Base-by-base conservation (phyloP, 768 basidiomycete species). In the Brasilioporus rufonigricans region DNA sequence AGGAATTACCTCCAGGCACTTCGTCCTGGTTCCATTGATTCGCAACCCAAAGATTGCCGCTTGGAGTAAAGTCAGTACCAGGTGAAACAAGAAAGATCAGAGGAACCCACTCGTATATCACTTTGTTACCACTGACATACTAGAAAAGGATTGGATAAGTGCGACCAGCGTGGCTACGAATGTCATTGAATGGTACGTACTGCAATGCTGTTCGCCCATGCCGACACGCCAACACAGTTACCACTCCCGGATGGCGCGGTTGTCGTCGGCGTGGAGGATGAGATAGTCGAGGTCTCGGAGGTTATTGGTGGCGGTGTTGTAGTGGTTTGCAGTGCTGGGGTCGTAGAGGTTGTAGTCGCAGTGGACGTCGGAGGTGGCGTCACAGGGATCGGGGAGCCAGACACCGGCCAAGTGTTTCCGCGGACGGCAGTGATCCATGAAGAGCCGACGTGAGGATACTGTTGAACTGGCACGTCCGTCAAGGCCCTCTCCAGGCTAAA, bases 361-460 rank as follows among this genome's bases (percentile, higher is more conserved):
- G n/a, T n/a, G n/a, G n/a, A n/a, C n/a, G n/a, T n/a, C n/a, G n/a
- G n/a, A n/a, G n/a, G n/a, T n/a, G n/a, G n/a, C n/a, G n/a, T n/a
- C n/a, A n/a, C n/a, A 40, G 21, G 39, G 10, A 6, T 2, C 16
- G 11, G 1, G 19, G 19, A 11, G n/a, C 44, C 18, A 45, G 31
- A 45, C n/a, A 45, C 5, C 18, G 72, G 71, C 68, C 67, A 75
- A 4, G 69, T 71, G 14, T 61, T 50, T 2, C 70, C 66, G 24
- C 75, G 69, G 16, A 75, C 74, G 19, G 70, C 62, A 31, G 56
- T 48, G 57, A 76, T 77, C 75, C 75, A 77, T 9, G 71, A 53
- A 2, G 73, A 55, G 6, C 27, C 27, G 27, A 67, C 75, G 52
- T 74, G 58, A 33, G 75, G 43, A 8, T 44, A 52, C 51, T 52